A percentile compares a stretch with the other conserved stretches of the same genome.
phyloP scores from a whole-genome alignment of 345 rosid species.

The Citrus reticulata region DNA sequence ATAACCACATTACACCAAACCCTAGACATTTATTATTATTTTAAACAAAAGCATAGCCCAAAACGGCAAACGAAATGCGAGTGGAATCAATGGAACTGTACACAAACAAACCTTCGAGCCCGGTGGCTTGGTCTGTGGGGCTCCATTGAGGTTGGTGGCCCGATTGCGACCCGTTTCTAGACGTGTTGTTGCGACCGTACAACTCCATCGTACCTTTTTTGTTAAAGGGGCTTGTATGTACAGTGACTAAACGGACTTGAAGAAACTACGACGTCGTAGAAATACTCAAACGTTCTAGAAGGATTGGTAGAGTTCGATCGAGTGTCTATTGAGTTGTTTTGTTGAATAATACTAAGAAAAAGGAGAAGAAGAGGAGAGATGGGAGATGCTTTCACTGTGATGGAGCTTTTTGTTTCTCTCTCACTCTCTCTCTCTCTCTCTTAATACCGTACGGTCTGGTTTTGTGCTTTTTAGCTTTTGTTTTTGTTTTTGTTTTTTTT shows the following conservation, averaged over 20 bases:
- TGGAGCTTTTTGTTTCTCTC: conserved; percentile 21
- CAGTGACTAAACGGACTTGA: conserved; percentile 32
- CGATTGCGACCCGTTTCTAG: conserved; percentile 54
- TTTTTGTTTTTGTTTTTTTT: neutral
- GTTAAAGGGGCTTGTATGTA: conserved; percentile 26
- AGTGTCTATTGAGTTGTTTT: neutral
- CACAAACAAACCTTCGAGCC: conserved; percentile 55
- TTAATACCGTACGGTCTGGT: conserved; percentile 34
- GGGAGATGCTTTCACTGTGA: conserved; percentile 32
- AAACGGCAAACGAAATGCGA: neutral
- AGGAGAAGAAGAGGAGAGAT: conserved; percentile 18
- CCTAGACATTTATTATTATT: conserved; percentile 15
- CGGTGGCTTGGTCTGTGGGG: conserved; percentile 48
- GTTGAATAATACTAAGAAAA: neutral
- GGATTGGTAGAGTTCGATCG: conserved; percentile 23
- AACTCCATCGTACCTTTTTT: conserved; percentile 45
- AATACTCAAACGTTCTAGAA: conserved; percentile 10
- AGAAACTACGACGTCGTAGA: conserved; percentile 11
- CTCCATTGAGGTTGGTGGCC: conserved; percentile 59
- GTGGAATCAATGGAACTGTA: conserved; percentile 6
- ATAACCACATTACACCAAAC: conserved; percentile 23
- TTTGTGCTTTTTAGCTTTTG: neutral
- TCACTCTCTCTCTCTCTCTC: conserved; percentile 5
- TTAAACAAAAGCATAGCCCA: conserved; percentile 17
- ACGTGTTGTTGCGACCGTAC: conserved; percentile 61